Base-by-base conservation (phyloP, 2,329 filamentous ascomycete genomes). In the Raffaelea albimanens region DNA sequence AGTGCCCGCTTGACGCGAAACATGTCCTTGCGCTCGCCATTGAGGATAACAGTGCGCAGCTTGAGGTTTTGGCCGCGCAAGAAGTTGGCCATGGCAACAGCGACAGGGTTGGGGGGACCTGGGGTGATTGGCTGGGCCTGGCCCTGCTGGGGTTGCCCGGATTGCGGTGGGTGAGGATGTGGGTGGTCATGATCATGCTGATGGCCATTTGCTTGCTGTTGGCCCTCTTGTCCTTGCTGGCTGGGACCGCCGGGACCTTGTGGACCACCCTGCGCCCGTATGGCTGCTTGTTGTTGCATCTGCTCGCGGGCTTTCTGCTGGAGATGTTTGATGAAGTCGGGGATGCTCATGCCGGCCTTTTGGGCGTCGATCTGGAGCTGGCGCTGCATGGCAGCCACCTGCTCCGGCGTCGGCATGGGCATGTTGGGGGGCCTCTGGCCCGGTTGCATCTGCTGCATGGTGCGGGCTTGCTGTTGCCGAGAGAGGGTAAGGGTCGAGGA, bases 1-100 rank as follows among this genome's bases (percentile, higher is more conserved):
- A 98, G 83, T 38, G 93, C 93, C 63, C 93, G 87, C 76, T 97
- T 97, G 64, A 98, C 93, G 75, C 84, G 85, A 68, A 98, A 97
- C 87, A 98, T 94, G 56, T 98, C 91, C 69, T 95, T 97, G 59
- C 93, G 80, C 74, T 96, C 90, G 59, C 93, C 93, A 56, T 96
- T 90, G 55, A 97, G 78, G 54, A 98, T 94, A 63, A 87, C 91
- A 18, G 90, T 96, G 53, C 93, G 77, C 18, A 79, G 76, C 76
- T 98, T 98, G 55, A 98, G 70, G 50, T 93, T 80, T 68, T 96
- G 90, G 50, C 76, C 67, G 56, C 82, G 82, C 50, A 98, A 70
- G 68, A 95, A 98, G 60, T 87, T 84, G 56, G 93, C 94, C 47
- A 98, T 77, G 9, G 90, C 89, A 41, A 97, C 69, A 19, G 89